A percentile compares a stretch with the other conserved stretches of the same genome.
Evolutionary conservation across 2,329 filamentous ascomycete species (phyloP).

Genomic region (Talaromyces pinophilus): DNA sequence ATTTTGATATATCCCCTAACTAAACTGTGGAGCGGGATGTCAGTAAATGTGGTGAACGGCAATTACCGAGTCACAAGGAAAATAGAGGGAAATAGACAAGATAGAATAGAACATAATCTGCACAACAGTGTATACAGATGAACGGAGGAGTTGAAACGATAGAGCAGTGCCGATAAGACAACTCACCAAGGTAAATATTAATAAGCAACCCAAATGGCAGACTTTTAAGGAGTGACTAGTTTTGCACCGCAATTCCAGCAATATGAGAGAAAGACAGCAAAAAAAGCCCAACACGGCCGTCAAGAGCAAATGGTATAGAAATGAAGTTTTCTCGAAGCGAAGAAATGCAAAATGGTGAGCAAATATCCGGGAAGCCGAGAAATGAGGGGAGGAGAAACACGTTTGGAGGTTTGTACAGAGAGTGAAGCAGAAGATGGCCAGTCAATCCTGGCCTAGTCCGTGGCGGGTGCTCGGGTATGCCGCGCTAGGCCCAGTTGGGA

Average conservation of each 20-base stretch:
- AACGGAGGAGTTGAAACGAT: neutral
- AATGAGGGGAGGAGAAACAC: conserved; percentile 19
- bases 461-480: conserved; percentile 23
- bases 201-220: conserved; percentile 26
- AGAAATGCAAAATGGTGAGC: conserved; percentile 8
- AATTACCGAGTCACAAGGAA: neutral
- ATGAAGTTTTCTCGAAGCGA: neutral
- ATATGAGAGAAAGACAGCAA: conserved; percentile 7
- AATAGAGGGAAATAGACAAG: neutral
- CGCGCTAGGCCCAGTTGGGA: conserved; percentile 24
- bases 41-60: conserved; percentile 12
- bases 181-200: conserved; percentile 27
- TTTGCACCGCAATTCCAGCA: conserved; percentile 8
- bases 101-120: neutral
- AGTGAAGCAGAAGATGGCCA: conserved; percentile 23
- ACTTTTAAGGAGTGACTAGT: conserved; percentile 27
- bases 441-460: conserved; percentile 15
- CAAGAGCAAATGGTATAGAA: conserved; percentile 8
- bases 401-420: conserved; percentile 11
- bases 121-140: conserved; percentile 7
- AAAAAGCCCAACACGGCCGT: neutral
- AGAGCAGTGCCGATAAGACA: neutral
- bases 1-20: conserved; percentile 17
- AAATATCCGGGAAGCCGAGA: conserved; percentile 3
- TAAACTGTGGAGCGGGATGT: conserved; percentile 19